Percentiles rank a stretch among this genome's conserved stretches.
Evolutionary conservation across 805 yeast genomes (phyloP).

Genomic region (Nakazawaea siamensis): DNA sequence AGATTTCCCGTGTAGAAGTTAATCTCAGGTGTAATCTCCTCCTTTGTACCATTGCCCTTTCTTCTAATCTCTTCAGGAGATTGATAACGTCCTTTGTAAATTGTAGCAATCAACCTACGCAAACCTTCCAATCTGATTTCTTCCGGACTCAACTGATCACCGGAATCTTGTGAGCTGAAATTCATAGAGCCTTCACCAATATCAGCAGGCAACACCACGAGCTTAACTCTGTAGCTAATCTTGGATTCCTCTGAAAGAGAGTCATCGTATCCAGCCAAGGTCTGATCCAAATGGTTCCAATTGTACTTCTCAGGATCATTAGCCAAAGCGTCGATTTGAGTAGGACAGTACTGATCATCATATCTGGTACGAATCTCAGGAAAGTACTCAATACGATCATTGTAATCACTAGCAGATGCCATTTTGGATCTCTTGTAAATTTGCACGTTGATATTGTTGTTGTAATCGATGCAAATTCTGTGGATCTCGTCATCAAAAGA

Average conservation of each 20-base stretch:
- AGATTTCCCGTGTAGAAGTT: conserved; percentile 83
- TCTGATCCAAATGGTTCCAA: conserved; percentile 91
- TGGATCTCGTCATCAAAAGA: conserved; percentile 81
- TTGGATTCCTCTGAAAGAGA: conserved; percentile 46
- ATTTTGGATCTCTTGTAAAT: conserved; percentile 42
- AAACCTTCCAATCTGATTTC: conserved; percentile 92
- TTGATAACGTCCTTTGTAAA: conserved; percentile 49
- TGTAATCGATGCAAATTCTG: conserved; percentile 65
- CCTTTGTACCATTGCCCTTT: conserved; percentile 22
- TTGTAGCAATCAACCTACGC: conserved; percentile 51
- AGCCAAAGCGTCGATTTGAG: conserved; percentile 48
- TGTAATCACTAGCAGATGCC: conserved; percentile 15
- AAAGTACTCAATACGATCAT: conserved; percentile 23
- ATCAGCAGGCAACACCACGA: conserved; percentile 78
- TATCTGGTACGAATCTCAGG: conserved; percentile 72
- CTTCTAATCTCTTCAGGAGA: conserved; percentile 32
- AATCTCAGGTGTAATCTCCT: conserved; percentile 63
- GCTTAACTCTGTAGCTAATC: conserved; percentile 61
- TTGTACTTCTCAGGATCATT: conserved; percentile 50
- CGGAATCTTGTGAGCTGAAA: conserved; percentile 29
- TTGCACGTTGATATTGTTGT: conserved; percentile 71
- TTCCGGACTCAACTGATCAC: conserved; percentile 66
- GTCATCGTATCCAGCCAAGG: conserved; percentile 86
- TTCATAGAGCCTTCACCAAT: conserved; percentile 45
- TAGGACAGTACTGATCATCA: conserved; percentile 53